Base-by-base conservation (phyloP, 2,329 filamentous ascomycete species). In the Phialophora tarda region DNA sequence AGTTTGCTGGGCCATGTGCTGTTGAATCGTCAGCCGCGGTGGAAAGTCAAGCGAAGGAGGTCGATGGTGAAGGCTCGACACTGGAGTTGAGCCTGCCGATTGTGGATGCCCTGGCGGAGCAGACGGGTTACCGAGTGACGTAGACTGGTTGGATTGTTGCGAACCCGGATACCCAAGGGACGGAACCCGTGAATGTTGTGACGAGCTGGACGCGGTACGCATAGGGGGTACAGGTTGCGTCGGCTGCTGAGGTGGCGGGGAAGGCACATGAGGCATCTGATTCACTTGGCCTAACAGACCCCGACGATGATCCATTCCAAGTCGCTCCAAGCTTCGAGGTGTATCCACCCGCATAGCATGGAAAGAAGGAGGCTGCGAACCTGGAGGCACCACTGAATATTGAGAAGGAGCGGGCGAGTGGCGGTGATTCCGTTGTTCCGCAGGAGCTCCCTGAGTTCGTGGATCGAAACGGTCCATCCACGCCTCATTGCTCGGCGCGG, bases 381-480 rank as follows among this genome's bases (percentile, higher is more conserved):
- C 54, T n/a, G 69, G 67, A 12, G 71, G 70, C 8, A 72, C 65
- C 4, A 71, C 53, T 47, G 71, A 71, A 57, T 73, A 72, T 34
- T 51, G 70, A n/a, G 57, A 60, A 24, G 66, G 64, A n/a, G 54
- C 63, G 26, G 71, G 71, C 23, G 71, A 73, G 24, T 71, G 71
- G 60, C 69, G 69, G 30, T 63, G 65, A 50, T 21, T 64, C 24
- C 69, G 67, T 28, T 68, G 67, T 34, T 71, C 69, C 47, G 24
- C 30, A 38, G 60, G 64, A 23, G 30, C 62, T 56, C 60, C 63
- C 53, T 71, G 70, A 4, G 55, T 54, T 14, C 67, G 62, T 6
- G 71, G 71, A 59, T 73, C 71, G 58, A 69, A 73, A n/a, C 67
- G 64, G 34, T 69, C 70, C 63, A 73, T 66, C 71, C 71, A 73